Evolutionary conservation across 768 basidiomycete genomes (phyloP), one percentile per base, ranked within the genome.

Genomic region (Amanita inopinata): DNA sequence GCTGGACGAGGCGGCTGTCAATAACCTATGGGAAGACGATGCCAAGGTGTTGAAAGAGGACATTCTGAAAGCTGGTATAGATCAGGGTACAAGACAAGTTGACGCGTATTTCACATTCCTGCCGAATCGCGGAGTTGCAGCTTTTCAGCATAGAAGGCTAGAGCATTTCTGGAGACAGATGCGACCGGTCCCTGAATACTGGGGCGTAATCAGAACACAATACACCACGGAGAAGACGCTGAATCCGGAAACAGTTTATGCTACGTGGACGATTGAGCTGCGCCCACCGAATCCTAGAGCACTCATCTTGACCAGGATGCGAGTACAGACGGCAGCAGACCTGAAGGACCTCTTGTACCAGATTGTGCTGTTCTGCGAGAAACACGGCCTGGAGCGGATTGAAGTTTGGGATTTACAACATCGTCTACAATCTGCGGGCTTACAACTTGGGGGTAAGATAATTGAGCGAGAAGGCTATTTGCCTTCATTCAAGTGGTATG

Each of bases 401-500:
- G 76, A 76, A 46, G 53, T 69, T 3, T 77, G 74, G 67, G 69
- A 69, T 47, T 41, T 75, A 20, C 59, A 66, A 1, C 28, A 46
- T 9, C 47, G 66, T 11, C 47, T 76, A 22, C 31, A 53, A 35
- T 40, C 44, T 2, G 42, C 50, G 6, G 63, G 60, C 1, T 34
- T 41, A n/a, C 50, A 47, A 15, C 45, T 61, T 2, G 62, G 65
- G 4, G 67, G 63, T 0, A 49, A 33, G 30, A 64, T 56, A 0
- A 38, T 51, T 33, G 51, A 58, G 32, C 58, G 73, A 30, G 50
- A 54, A 3, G 65, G 64, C 24, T 63, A 70, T 49, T 47, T 76
- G 5, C 58, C 70, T 3, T 52, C 65, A 2, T 60, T 74, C 45
- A 71, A 66, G 38, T 75, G 72, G 70, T 77, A 77, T 55, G 70